Conservation (phyloP, 805 yeast genomes). For the Diddensiella transvaalensis region DNA sequence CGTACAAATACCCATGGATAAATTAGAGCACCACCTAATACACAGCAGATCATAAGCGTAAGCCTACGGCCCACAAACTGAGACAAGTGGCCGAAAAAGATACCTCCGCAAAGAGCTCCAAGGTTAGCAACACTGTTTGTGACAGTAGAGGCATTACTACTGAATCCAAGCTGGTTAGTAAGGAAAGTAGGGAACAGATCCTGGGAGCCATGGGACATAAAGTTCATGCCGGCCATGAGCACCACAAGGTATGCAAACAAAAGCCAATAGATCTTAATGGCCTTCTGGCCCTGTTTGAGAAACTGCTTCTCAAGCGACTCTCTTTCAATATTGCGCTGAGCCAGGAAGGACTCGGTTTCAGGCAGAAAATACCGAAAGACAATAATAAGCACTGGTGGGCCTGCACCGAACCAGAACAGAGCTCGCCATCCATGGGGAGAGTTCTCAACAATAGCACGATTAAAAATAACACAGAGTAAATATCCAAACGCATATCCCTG, state of each 20-base stretch:
- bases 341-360: constrained; percentile 53
- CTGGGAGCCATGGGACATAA: constrained; percentile 71
- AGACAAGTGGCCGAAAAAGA: constrained; percentile 53
- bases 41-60: constrained; percentile 47
- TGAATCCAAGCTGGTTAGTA: constrained; percentile 47
- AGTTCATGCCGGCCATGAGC: constrained; percentile 66
- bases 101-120: constrained; percentile 67
- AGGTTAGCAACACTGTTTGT: constrained; percentile 60
- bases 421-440: constrained; percentile 62
- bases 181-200: constrained; percentile 68
- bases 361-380: constrained; percentile 56
- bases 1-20: constrained; percentile 58
- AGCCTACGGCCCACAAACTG: constrained; percentile 60
- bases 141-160: constrained; percentile 49
- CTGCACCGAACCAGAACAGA: constrained; percentile 71
- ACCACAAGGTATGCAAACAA: constrained; percentile 53
- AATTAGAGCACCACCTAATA: constrained; percentile 55
- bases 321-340: constrained; percentile 28
- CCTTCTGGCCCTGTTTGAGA: constrained; percentile 33
- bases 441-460: constrained; percentile 52
- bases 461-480: constrained; percentile 60
- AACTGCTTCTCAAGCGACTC: constrained; percentile 25
- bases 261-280: constrained; percentile 55
- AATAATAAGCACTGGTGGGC: constrained; percentile 57
- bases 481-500: constrained; percentile 78